phyloP scores from a whole-genome alignment of 2,329 filamentous ascomycete genomes.

The Nannizzia gypsea region DNA sequence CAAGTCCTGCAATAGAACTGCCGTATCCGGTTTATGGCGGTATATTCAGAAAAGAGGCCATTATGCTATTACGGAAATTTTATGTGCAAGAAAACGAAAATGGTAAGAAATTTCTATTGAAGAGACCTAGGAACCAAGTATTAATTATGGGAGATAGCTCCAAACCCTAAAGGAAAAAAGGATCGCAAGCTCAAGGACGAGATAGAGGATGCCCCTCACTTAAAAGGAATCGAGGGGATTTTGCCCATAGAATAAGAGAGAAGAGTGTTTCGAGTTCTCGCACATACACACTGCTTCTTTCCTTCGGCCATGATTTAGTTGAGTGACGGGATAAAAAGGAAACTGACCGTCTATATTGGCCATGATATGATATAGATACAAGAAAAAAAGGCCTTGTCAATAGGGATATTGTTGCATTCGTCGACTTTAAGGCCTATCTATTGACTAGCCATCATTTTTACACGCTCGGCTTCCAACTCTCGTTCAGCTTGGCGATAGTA shows the following conservation, averaged over 20 bases:
- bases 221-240: neutral
- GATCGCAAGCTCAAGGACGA: slow-evolving; percentile 51
- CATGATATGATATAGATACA: slow-evolving; percentile 8
- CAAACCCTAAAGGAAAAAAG: slow-evolving; percentile 53
- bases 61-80: slow-evolving; percentile 81
- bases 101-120: slow-evolving; percentile 33
- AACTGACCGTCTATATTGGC: slow-evolving; percentile 3
- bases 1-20: slow-evolving; percentile 58
- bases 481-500: slow-evolving; percentile 93
- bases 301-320: no score
- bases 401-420: neutral
- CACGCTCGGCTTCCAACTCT: slow-evolving; percentile 72
- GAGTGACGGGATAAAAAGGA: no score
- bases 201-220: slow-evolving; percentile 25
- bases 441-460: slow-evolving; percentile 17
- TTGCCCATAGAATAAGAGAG: neutral
- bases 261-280: no score
- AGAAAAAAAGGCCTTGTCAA: no score
- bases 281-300: no score
- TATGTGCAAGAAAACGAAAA: slow-evolving; percentile 97
- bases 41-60: slow-evolving; percentile 81
- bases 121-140: neutral
- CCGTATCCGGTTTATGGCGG: slow-evolving; percentile 77
- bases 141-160: slow-evolving; percentile 32
- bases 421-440: neutral